Percentiles rank a stretch among this genome's conserved stretches.
Evolutionary conservation across 2,329 filamentous ascomycete genomes (phyloP).

Genomic region (Hypomyces rosellus): DNA sequence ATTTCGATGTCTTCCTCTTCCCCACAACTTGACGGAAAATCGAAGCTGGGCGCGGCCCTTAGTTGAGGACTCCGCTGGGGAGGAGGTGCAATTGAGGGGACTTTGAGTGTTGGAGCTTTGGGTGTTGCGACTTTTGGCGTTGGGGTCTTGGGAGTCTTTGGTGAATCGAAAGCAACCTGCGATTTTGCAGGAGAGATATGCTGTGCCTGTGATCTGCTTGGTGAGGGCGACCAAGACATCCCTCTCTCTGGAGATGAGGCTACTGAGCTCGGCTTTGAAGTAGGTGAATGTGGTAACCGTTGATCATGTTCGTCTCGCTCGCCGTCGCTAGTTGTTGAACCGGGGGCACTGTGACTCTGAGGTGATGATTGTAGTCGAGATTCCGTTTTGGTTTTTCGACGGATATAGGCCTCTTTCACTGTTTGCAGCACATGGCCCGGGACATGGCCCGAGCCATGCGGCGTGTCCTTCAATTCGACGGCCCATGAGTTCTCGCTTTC

Average conservation of each 20-base stretch:
- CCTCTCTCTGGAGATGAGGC: conserved; percentile 6
- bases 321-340: not conserved
- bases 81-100: not conserved
- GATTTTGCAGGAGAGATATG: conserved; percentile 13
- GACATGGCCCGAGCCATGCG: conserved; percentile 25
- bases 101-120: not conserved
- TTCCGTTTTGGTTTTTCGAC: conserved; percentile 3
- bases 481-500: conserved; percentile 32
- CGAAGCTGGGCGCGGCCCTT: conserved; percentile 11
- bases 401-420: conserved; percentile 20
- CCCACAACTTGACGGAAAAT: conserved; percentile 16
- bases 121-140: conserved; percentile 7
- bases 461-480: conserved; percentile 17
- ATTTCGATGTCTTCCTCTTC: conserved; percentile 33
- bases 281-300: not conserved
- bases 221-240: conserved; percentile 20
- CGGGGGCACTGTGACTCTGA: not conserved
- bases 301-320: not conserved
- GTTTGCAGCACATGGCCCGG: conserved; percentile 31
- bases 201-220: conserved; percentile 1
- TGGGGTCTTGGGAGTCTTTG: conserved; percentile 15
- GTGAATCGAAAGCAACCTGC: conserved; percentile 20
- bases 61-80: not conserved
- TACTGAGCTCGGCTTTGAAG: not conserved
- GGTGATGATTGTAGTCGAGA: not conserved